Conservation (phyloP, 345 rosid genomes). For the Laguncularia racemosa region DNA sequence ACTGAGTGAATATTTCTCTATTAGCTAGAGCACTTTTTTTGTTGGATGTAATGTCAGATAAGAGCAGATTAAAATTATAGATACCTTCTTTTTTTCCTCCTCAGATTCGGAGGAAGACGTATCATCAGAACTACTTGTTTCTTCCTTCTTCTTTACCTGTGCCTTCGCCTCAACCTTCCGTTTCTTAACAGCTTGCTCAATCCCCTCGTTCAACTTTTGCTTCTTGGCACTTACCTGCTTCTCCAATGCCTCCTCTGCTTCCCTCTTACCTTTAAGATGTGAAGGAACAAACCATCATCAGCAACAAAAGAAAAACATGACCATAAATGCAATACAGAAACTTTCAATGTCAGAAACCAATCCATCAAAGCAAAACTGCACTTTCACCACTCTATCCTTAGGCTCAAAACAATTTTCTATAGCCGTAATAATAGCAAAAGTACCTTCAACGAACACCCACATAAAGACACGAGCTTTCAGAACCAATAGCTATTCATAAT, state of each 20-base stretch:
- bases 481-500: too few relatives aligned
- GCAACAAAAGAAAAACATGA: not conserved
- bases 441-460: too few relatives aligned
- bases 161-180: conserved; percentile 40
- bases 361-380: too few relatives aligned
- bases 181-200: conserved; percentile 37
- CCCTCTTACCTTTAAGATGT: conserved; percentile 56
- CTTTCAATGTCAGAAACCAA: too few relatives aligned
- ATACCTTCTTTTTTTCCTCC: conserved; percentile 50
- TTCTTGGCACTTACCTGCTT: conserved; percentile 51
- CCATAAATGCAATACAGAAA: too few relatives aligned
- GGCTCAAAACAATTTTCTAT: too few relatives aligned
- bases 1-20: not conserved
- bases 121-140: conserved; percentile 39
- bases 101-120: conserved; percentile 52
- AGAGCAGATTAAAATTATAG: not conserved
- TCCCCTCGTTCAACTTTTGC: conserved; percentile 43
- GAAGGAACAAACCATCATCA: not conserved
- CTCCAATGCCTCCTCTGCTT: conserved; percentile 44
- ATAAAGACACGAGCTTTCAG: too few relatives aligned
- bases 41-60: too few relatives aligned
- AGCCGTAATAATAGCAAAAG: too few relatives aligned
- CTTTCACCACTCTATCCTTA: too few relatives aligned
- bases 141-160: conserved; percentile 30
- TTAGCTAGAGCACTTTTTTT: too few relatives aligned